Evolutionary conservation across 2,329 filamentous ascomycete genomes (phyloP), one percentile per base, ranked within the genome.

Genomic region (Aspergillus vadensis): DNA sequence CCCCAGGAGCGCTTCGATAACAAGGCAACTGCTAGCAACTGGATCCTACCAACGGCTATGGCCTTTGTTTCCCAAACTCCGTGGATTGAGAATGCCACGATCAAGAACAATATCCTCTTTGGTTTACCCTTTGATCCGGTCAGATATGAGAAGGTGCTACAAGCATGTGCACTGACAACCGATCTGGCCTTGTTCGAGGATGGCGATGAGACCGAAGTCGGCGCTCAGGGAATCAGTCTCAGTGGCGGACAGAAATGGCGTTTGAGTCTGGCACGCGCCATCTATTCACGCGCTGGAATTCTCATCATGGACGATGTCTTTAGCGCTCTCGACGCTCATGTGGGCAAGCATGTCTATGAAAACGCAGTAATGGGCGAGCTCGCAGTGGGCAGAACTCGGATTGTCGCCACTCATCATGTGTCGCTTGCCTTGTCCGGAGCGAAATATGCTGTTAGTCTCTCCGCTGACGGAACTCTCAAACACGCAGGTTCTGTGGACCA

Each of bases 231-330:
- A 4, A 90, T 93, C 68, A 92, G 92, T 66, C 80, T 95, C n/a
- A 91, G 88, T 62, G 91, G 91, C 61, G 91, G 91, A 0, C 91
- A 95, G 74, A 88, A 90, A 71, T 92, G 90, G 88, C 85, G 91
- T 52, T 83, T 94, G 43, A 90, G 89, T 1, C 85, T 94, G 66
- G 91, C 91, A 5, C 82, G 91, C 53, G 90, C 91, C 1, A 80
- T 94, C 15, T 94, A 94, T 74, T 92, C 90, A 6, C 82, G 90
- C 17, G 89, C 89, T 1, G 86, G 88, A 2, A 87, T 92, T 64
- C 79, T 94, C 5, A 80, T 94, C 19, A 80, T 93, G 63, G 91
- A 94, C 72, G 91, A 94, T 70, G 89, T 93, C 50, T 92, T 94
- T 72, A 91, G 88, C 70, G 77, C 91, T 12, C 87, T 94, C 3